These are phyloP conservation scores for Pittosporum tobira DNA, from an alignment of 129 eudicot species.

Conservation along the genomic window DNA sequence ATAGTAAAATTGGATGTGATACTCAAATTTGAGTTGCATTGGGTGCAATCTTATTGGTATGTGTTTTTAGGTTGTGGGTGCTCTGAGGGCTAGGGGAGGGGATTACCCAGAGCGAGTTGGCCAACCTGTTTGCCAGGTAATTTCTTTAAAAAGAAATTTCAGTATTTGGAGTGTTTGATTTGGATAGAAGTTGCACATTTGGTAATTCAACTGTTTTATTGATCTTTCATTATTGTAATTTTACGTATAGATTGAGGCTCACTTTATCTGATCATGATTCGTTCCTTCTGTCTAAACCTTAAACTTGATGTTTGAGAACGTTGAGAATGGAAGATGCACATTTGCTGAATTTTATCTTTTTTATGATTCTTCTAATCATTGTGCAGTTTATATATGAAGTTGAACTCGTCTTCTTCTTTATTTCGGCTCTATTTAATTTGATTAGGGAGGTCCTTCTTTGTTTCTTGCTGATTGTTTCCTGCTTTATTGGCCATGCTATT, in stretches of 20 bases:
- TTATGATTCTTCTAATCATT: not conserved
- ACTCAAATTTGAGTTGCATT: not conserved
- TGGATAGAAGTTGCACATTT: not conserved
- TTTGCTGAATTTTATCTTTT: not conserved
- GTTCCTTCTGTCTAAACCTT: not conserved
- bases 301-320: slow-evolving; percentile 2
- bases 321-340: not conserved
- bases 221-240: not conserved
- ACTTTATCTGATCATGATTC: not conserved
- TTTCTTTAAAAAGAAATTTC: not conserved
- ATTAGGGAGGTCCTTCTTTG: not conserved
- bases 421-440: not conserved
- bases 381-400: not conserved
- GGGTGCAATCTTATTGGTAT: slow-evolving; percentile 3
- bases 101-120: slow-evolving; percentile 76
- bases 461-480: not conserved
- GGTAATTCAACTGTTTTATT: not conserved
- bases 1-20: not conserved
- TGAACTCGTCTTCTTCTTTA: not conserved
- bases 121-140: slow-evolving; percentile 88
- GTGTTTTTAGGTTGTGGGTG: slow-evolving; percentile 53
- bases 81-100: slow-evolving; percentile 43
- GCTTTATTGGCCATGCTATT: not conserved
- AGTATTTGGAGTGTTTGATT: not conserved
- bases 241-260: not conserved